A percentile compares a stretch with the other conserved stretches of the same genome.
Conservation (phyloP, 2,329 filamentous ascomycete genomes). For the Reticulascus tulasneorum region DNA sequence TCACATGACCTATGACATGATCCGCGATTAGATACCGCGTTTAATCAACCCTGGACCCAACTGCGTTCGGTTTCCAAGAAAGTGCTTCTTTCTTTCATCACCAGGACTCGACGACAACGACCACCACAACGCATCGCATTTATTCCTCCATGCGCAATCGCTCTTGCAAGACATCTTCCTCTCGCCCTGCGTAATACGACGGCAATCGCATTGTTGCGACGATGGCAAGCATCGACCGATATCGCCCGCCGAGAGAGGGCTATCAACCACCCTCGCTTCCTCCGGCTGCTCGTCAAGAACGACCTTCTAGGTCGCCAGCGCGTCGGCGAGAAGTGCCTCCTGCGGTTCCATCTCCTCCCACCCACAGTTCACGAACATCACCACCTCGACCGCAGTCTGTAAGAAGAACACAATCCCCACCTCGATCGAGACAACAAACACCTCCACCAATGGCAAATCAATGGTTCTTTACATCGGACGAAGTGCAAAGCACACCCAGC, state of each 20-base stretch:
- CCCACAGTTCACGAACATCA: constrained; percentile 50
- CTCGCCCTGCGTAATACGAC: background rate
- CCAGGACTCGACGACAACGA: constrained; percentile 5
- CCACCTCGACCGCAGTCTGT: constrained; percentile 46
- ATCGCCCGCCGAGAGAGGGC: constrained; percentile 52
- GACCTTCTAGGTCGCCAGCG: constrained; percentile 46
- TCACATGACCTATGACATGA: too few relatives aligned
- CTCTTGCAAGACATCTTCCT: background rate
- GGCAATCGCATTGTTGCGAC: constrained; percentile 10
- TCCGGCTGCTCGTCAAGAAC: constrained; percentile 34
- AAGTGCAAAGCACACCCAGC: constrained; percentile 78
- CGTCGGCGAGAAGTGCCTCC: constrained; percentile 55
- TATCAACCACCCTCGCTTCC: constrained; percentile 51
- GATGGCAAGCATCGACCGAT: constrained; percentile 60
- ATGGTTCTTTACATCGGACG: constrained; percentile 86
- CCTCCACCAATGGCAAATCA: constrained; percentile 56
- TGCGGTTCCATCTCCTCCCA: constrained; percentile 58
- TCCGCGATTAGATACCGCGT: constrained; percentile 20
- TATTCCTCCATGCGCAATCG: constrained; percentile 5
- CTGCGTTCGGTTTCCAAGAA: constrained; percentile 4
- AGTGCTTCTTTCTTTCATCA: background rate
- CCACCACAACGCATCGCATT: background rate
- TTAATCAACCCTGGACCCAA: constrained; percentile 14
- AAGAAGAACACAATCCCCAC: constrained; percentile 40
- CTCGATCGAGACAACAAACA: constrained; percentile 10